Evolutionary conservation across 2,329 filamentous ascomycete genomes (phyloP), one percentile per base, ranked within the genome.

Genomic region (Geosmithia putterillii): DNA sequence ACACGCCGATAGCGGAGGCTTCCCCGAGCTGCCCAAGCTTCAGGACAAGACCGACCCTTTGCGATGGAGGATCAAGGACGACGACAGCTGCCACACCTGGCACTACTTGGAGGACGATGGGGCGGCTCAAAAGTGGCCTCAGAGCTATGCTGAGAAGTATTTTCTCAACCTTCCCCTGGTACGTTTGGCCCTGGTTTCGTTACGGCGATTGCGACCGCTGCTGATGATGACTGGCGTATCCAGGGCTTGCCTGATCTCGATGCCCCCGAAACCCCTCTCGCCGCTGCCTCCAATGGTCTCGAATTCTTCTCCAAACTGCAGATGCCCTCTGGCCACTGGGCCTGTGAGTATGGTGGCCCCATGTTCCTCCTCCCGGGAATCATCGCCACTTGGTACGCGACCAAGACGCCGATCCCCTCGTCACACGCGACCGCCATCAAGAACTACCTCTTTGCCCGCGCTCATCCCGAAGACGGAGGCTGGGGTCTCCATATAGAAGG

Each of bases 401-500:
- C 89, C 48, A 80, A 89, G 57, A 95, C 87, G 42, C 83, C 84
- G 4, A 86, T 98, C 45, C 81, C 88, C 1, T 76, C 79, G 47
- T 78, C 84, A 46, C 82, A 88, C 59, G 81, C 82, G 19, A 86
- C 79, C 38, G 92, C 95, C 61, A 94, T 98, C 57, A 90, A 83
- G 58, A 87, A 90, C 52, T 98, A 98, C 62, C 70, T 98, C 1
- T 85, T 87, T 55, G 85, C 87, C 4, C 80, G 88, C 43, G 86
- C 90, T 41, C 70, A 95, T 51, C 82, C 85, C 0, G 76, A 85
- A 41, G 87, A 96, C 60, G 90, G 92, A n/a, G 92, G 92, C 7
- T 98, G 92, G 92, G 92, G 92, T 0, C 66, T 98, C 34, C 92
- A 98, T 53, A 94, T 94, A 44, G 92, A 98, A 61, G 92, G 81